A percentile compares a stretch with the other conserved stretches of the same genome.
Evolutionary conservation across 176 grass and related monocot genomes (phyloP).

Genomic region (Musa troglodytarum): DNA sequence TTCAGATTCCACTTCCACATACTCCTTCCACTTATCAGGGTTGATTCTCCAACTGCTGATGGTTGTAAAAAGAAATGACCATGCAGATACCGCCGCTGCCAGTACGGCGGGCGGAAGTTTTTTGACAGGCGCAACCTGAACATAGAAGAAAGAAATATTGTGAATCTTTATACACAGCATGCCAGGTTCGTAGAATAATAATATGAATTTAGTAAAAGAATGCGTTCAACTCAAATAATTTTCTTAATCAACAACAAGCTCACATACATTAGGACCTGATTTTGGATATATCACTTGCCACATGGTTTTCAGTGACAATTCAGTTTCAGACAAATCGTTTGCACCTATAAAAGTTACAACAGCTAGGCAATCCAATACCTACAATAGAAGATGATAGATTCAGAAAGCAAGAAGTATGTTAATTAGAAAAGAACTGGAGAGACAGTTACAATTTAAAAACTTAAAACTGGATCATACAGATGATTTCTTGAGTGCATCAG

Average conservation of each 20-base stretch:
- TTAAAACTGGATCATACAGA: slow-evolving; percentile 27
- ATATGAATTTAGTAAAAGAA: background rate
- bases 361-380: slow-evolving; percentile 75
- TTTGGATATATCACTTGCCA: slow-evolving; percentile 89
- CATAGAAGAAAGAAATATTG: slow-evolving; percentile 8
- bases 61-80: slow-evolving; percentile 90
- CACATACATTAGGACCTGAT: slow-evolving; percentile 69
- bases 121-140: slow-evolving; percentile 65
- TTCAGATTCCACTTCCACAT: slow-evolving; percentile 13
- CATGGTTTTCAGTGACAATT: slow-evolving; percentile 58
- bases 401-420: background rate
- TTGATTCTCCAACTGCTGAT: slow-evolving; percentile 77
- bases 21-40: slow-evolving; percentile 94
- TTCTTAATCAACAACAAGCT: slow-evolving; percentile 11
- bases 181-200: background rate
- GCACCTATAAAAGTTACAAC: slow-evolving; percentile 63
- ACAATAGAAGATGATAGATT: slow-evolving; percentile 6
- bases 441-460: background rate
- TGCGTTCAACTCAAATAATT: background rate
- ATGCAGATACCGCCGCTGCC: slow-evolving; percentile 74
- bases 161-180: background rate
- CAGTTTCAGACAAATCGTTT: slow-evolving; percentile 61
- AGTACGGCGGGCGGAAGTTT: slow-evolving; percentile 52
- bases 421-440: background rate
- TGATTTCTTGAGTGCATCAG: slow-evolving; percentile 48